Base-by-base conservation (phyloP, 202 grass and related monocot genomes). In the Setaria italica region DNA sequence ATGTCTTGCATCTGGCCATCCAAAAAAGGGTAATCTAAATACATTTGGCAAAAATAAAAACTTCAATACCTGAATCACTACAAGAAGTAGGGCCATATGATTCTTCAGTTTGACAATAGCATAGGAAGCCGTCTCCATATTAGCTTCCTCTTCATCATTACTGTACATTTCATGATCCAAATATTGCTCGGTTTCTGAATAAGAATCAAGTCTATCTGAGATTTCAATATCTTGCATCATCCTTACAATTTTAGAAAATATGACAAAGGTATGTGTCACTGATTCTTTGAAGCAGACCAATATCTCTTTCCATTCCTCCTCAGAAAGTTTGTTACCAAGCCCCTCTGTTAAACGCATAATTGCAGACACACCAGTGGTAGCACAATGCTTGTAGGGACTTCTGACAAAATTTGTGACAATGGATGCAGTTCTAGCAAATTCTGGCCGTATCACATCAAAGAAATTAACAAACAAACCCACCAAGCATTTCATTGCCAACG, bases 191-290 rank as follows among this genome's bases (percentile, higher is more conserved):
- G 81, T 70, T 54, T 94, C 92, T 32, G 91, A 91, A 84, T 84
- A 98, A 74, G 88, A 87, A 72, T 99, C 90, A 37, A 29, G 69
- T 85, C 72, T 94, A 82, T 99, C 93, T 54, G 93, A 88, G 87
- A 99, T 92, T 68, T 96, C 94, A 83, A 94, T 88, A 84, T 96
- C 83, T 88, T 96, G 91, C 97, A 99, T 99, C 83, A 96, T 99
- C 66, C 70, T 92, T 51, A 88, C 72, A 80, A 96, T 92, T 90
- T 87, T 99, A 37, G 87, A 71, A 74, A 99, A 92, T 35, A 64
- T 41, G 21, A 80, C 72, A 47, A 92, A 91, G 12, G 86, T 92
- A n/a, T 87, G 69, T 55, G 33, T 48, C 75, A 78, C 87, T 58
- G 97, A 88, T 85, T 94, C 92, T 88, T 90, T 99, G 68, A 99